Conservation (phyloP, 176 grass and related monocot species). For the Elaeis guineensis region DNA sequence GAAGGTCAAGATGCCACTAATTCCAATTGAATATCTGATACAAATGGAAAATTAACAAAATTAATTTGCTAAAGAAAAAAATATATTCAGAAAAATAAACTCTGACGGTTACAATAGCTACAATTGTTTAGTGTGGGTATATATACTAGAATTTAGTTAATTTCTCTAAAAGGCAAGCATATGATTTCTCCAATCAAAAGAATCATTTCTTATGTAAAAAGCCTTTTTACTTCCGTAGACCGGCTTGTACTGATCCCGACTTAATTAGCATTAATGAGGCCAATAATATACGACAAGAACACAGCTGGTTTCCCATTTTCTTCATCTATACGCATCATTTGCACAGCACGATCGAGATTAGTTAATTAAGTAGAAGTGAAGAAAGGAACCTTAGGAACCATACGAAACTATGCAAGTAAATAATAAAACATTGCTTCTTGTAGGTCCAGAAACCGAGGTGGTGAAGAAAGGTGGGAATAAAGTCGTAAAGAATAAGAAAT, state of each 20-base stretch:
- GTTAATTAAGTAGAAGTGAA: constrained; percentile 13
- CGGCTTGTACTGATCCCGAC: constrained; percentile 27
- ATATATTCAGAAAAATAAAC: too few species aligned
- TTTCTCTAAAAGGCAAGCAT: too few species aligned
- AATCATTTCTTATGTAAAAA: not conserved
- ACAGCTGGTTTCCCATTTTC: constrained; percentile 31
- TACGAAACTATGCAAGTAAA: not conserved
- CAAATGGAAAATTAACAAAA: too few species aligned
- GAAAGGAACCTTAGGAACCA: constrained; percentile 22
- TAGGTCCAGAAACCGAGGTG: constrained; percentile 25
- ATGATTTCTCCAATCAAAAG: too few species aligned
- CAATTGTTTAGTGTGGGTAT: too few species aligned
- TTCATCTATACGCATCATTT: constrained; percentile 45
- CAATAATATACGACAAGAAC: constrained; percentile 30
- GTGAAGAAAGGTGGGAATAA: too few species aligned
- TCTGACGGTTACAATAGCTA: too few species aligned
- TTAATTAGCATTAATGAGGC: constrained; percentile 30
- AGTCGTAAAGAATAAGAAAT: too few species aligned
- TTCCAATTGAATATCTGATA: too few species aligned
- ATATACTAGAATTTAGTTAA: too few species aligned
- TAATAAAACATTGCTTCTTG: not conserved
- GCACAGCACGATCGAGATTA: constrained; percentile 46
- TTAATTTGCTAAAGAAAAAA: too few species aligned
- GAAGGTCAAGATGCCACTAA: too few species aligned
- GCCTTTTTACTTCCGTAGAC: constrained; percentile 5